A percentile compares a stretch with the other conserved stretches of the same genome.
Conservation (phyloP, 2,329 filamentous ascomycete species). For the Claviceps pazoutovae region DNA sequence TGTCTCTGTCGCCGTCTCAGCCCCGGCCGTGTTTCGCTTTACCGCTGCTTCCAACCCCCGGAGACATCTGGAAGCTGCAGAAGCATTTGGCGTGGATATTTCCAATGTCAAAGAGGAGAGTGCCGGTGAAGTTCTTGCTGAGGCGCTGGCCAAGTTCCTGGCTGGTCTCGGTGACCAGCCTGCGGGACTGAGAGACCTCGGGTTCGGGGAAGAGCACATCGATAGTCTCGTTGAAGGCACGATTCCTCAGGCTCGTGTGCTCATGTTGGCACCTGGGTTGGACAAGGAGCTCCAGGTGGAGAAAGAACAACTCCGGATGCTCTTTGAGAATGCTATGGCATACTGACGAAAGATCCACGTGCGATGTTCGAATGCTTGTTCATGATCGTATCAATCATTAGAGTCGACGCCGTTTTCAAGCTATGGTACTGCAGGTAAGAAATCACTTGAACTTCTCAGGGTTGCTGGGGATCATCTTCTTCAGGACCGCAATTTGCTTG, state of each 20-base stretch:
- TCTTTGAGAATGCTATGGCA: conserved; percentile 51
- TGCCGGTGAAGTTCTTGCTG: conserved; percentile 75
- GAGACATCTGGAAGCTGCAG: conserved; percentile 76
- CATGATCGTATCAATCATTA: neutral
- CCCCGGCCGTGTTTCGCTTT: conserved; percentile 87
- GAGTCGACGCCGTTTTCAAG: neutral
- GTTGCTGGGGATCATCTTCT: conserved; percentile 52
- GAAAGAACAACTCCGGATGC: conserved; percentile 51
- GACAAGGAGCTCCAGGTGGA: conserved; percentile 55
- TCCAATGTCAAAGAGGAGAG: conserved; percentile 77
- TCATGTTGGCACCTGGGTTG: conserved; percentile 81
- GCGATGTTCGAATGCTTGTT: neutral
- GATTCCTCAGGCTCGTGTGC: conserved; percentile 75
- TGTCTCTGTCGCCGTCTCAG: conserved; percentile 85
- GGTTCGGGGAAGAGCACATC: conserved; percentile 63
- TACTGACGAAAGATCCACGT: conserved; percentile 12
- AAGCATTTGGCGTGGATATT: conserved; percentile 82
- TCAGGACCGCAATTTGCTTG: conserved; percentile 54
- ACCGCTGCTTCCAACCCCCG: conserved; percentile 86
- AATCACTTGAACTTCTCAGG: conserved; percentile 33
- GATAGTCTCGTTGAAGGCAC: conserved; percentile 85
- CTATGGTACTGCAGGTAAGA: conserved; percentile 1
- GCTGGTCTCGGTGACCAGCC: conserved; percentile 81
- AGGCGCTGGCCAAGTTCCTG: conserved; percentile 72
- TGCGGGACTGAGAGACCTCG: conserved; percentile 66